Conservation (phyloP, 305 asterid genomes). For the Rubia peregrina region DNA sequence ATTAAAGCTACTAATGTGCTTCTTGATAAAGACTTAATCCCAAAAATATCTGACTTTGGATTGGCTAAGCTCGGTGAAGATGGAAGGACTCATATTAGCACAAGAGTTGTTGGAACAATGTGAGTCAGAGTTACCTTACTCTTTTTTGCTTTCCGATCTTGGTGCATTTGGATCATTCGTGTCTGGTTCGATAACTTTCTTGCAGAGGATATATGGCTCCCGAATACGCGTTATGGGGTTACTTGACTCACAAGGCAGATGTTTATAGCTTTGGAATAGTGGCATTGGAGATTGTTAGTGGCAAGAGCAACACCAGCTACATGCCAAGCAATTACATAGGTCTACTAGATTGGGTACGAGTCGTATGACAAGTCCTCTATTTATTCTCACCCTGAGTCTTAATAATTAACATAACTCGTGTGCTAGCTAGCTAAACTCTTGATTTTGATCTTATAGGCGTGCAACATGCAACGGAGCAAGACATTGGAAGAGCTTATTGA, state of each 20-base stretch:
- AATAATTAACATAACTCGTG: background rate
- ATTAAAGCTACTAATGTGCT: constrained; percentile 89
- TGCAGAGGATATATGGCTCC: constrained; percentile 99
- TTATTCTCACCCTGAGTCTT: background rate
- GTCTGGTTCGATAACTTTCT: background rate
- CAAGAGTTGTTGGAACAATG: constrained; percentile 95
- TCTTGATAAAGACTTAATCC: constrained; percentile 60
- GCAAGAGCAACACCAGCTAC: constrained; percentile 75
- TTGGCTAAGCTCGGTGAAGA: constrained; percentile 87
- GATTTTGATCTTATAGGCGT: constrained; percentile 45
- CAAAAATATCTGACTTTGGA: constrained; percentile 95
- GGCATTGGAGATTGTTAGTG: constrained; percentile 76
- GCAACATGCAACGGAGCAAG: constrained; percentile 53
- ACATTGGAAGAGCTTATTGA: constrained; percentile 53
- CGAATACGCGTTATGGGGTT: constrained; percentile 94
- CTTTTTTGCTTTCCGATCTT: background rate
- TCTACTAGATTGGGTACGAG: constrained; percentile 76
- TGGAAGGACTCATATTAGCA: constrained; percentile 79
- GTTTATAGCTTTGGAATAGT: constrained; percentile 92
- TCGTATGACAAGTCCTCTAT: constrained; percentile 4
- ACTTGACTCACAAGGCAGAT: constrained; percentile 80
- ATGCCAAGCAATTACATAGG: constrained; percentile 58
- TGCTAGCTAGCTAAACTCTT: background rate
- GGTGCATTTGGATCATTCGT: background rate
- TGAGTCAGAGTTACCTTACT: constrained; percentile 24